Evolutionary conservation across 2,329 filamentous ascomycete genomes (phyloP).

Genomic region (Cordyceps cicadae): DNA sequence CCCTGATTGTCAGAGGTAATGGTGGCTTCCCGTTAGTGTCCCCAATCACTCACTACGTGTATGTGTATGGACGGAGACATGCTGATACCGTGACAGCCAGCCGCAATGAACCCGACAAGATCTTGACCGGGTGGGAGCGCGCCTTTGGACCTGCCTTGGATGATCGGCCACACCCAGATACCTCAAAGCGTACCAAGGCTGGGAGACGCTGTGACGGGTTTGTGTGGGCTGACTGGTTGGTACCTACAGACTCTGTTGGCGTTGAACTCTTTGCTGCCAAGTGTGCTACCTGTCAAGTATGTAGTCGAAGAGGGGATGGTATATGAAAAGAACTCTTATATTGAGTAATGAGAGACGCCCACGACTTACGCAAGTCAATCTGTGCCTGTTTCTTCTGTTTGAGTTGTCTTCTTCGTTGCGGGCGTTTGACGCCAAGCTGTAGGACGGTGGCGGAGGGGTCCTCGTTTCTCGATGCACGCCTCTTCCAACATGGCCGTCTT

Average conservation of each 20-base stretch:
- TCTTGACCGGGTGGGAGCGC: background rate
- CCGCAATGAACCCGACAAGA: background rate
- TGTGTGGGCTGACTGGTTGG: no score
- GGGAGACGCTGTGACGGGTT: background rate
- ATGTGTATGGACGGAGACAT: background rate
- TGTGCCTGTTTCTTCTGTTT: background rate
- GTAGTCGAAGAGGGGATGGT: background rate
- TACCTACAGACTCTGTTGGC: no score
- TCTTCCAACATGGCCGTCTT: background rate
- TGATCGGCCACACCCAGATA: background rate
- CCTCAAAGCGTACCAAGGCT: background rate
- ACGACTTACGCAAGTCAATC: background rate
- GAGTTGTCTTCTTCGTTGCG: background rate
- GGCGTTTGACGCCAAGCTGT: background rate
- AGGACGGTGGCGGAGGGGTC: background rate
- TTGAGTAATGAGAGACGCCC: background rate
- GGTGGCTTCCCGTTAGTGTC: background rate
- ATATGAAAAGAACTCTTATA: background rate
- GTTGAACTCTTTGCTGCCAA: background rate
- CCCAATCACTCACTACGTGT: no score
- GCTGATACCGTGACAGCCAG: no score
- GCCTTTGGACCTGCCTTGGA: background rate
- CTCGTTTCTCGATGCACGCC: background rate
- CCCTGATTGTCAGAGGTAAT: constrained; percentile 5
- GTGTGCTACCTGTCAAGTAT: background rate